These are phyloP conservation scores for Leucoagaricus sp. DNA, from an alignment of 1,284 basidiomycete genomes.

Conservation along the genomic window DNA sequence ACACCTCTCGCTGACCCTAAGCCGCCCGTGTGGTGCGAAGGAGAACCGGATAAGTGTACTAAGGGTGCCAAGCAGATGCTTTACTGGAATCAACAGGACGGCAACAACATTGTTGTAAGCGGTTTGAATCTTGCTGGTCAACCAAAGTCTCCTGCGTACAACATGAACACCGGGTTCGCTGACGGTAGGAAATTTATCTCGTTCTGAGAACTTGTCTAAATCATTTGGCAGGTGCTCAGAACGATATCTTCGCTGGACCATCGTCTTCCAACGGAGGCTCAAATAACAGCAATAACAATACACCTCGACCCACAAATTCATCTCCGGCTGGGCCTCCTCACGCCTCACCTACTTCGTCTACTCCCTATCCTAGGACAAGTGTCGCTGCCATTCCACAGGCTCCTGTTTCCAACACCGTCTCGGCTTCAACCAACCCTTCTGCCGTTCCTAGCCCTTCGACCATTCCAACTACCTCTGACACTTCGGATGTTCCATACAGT, in stretches of 20 bases:
- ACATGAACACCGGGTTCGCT: constrained; percentile 42
- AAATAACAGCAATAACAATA: neutral
- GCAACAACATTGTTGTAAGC: constrained; percentile 44
- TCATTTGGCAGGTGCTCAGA: constrained; percentile 30
- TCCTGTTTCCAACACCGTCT: neutral
- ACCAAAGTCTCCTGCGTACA: constrained; percentile 45
- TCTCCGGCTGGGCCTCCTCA: neutral
- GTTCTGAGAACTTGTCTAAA: neutral
- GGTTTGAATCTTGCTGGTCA: constrained; percentile 38
- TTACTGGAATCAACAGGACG: constrained; percentile 45
- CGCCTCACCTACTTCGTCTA: neutral
- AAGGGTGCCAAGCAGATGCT: constrained; percentile 50
- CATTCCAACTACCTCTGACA: neutral
- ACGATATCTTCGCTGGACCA: constrained; percentile 37
- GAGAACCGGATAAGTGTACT: constrained; percentile 35
- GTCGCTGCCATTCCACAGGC: neutral
- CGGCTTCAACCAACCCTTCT: too few relatives aligned
- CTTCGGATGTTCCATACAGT: too few relatives aligned
- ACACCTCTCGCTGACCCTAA: constrained; percentile 36
- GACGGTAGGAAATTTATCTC: constrained; percentile 33
- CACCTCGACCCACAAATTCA: neutral
- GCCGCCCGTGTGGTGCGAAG: constrained; percentile 49
- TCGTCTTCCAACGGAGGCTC: constrained; percentile 11
- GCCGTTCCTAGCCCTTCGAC: neutral
- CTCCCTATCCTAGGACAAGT: neutral